These are phyloP conservation scores for Rutstroemia sp. DNA, from an alignment of 2,329 filamentous ascomycete genomes.

Conservation along the genomic window DNA sequence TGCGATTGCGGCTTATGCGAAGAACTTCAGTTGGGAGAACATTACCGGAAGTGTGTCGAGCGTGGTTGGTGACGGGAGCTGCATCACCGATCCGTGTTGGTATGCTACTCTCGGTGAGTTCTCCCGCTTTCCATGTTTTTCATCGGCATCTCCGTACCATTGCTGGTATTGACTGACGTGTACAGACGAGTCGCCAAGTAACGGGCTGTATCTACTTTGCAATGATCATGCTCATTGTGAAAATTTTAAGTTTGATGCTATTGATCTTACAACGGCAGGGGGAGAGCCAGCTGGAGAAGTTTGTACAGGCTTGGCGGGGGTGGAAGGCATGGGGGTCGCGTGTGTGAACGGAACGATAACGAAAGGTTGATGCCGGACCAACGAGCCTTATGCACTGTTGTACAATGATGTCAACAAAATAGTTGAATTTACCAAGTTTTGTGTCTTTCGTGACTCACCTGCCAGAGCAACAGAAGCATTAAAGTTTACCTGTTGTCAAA, in stretches of 20 bases:
- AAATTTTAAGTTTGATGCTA: background rate
- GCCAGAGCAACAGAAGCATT: no score
- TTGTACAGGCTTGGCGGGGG: background rate
- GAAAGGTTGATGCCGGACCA: background rate
- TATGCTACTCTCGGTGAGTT: constrained; percentile 4
- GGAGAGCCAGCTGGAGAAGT: background rate
- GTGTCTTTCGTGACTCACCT: no score
- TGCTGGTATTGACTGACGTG: background rate
- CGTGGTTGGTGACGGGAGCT: constrained; percentile 1
- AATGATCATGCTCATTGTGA: constrained; percentile 1
- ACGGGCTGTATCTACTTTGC: background rate
- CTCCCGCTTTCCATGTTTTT: background rate
- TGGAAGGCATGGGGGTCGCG: background rate
- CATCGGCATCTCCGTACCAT: background rate
- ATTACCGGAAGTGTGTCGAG: background rate
- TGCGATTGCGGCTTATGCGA: background rate
- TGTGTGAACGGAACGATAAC: constrained; percentile 2
- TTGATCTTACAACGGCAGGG: background rate
- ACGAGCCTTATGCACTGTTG: no score
- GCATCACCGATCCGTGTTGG: background rate
- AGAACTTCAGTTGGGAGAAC: background rate
- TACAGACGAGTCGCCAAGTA: constrained; percentile 2
- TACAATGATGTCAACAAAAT: no score
- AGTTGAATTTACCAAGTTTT: no score
- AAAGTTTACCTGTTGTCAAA: no score